phyloP scores from a whole-genome alignment of 192 early-diverging fungal species.

The Podila clonocystis region DNA sequence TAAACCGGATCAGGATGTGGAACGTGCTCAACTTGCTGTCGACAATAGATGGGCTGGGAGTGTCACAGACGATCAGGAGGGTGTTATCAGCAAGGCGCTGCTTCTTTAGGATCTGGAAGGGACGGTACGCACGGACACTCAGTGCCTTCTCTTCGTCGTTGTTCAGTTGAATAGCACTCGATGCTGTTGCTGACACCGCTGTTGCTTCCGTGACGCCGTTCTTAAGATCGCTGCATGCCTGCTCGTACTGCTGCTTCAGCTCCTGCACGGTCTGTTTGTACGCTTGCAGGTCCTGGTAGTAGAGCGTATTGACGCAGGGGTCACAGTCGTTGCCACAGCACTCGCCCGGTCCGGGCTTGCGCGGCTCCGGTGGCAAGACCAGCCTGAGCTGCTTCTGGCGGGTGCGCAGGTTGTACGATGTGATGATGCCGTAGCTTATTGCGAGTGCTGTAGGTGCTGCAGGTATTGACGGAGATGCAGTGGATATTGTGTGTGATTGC shows the following conservation, averaged over 20 bases:
- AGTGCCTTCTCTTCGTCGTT: constrained; percentile 1
- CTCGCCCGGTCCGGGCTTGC: constrained; percentile 40
- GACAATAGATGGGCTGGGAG: not conserved
- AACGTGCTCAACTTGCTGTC: constrained; percentile 10
- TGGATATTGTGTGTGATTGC: too few relatives aligned
- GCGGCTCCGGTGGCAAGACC: constrained; percentile 16
- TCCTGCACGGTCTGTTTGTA: constrained; percentile 5
- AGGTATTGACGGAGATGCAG: not conserved
- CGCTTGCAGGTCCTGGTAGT: constrained; percentile 28
- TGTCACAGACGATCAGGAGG: constrained; percentile 27
- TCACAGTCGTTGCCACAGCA: constrained; percentile 48
- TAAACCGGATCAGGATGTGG: constrained; percentile 45
- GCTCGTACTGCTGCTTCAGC: constrained; percentile 13
- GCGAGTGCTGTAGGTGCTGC: not conserved
- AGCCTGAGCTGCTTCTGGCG: constrained; percentile 15
- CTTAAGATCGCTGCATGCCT: constrained; percentile 12
- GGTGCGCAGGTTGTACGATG: constrained; percentile 26
- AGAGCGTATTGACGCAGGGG: constrained; percentile 43
- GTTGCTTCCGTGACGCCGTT: too few relatives aligned
- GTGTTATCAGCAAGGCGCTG: constrained; percentile 22
- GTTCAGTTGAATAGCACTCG: not conserved
- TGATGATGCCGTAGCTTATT: constrained; percentile 21
- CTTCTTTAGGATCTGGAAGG: constrained; percentile 32
- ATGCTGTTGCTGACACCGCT: too few relatives aligned
- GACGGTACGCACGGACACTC: constrained; percentile 29